These are phyloP conservation scores for Mycena olivaceomarginata DNA, from an alignment of 768 basidiomycete species.

Conservation along the genomic window DNA sequence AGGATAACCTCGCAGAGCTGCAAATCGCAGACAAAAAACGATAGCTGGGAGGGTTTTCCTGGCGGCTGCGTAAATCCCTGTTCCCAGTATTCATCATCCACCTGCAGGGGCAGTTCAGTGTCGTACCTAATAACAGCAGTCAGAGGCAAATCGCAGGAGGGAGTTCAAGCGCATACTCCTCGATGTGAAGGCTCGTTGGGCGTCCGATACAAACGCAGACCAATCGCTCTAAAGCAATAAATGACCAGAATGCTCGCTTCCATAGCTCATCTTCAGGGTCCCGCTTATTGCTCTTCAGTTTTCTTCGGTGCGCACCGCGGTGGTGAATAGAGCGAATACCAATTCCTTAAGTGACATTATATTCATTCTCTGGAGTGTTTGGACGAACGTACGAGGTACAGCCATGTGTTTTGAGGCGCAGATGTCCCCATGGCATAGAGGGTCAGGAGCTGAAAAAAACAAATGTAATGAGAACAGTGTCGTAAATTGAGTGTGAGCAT, in stretches of 20 bases:
- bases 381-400: constrained; percentile 55
- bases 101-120: constrained; percentile 78
- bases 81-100: constrained; percentile 68
- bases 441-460: constrained; percentile 49
- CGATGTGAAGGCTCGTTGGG: constrained; percentile 78
- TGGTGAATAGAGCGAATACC: constrained; percentile 80
- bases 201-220: constrained; percentile 74
- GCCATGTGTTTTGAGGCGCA: constrained; percentile 72
- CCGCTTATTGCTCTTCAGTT: constrained; percentile 52
- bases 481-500: constrained; percentile 12
- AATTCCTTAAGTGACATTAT: constrained; percentile 55
- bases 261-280: constrained; percentile 77
- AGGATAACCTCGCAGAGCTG: constrained; percentile 58
- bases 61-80: constrained; percentile 77
- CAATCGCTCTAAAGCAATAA: constrained; percentile 55
- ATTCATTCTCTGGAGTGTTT: background rate
- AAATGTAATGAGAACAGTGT: constrained; percentile 19
- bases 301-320: constrained; percentile 74
- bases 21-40: constrained; percentile 71
- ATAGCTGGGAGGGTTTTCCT: constrained; percentile 70
- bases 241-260: constrained; percentile 75
- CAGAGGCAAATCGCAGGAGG: background rate
- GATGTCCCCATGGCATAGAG: constrained; percentile 62
- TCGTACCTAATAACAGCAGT: constrained; percentile 69
- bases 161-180: constrained; percentile 70